These are phyloP conservation scores for Phaeolepiota aurea DNA, from an alignment of 768 basidiomycete species.

Conservation along the genomic window DNA sequence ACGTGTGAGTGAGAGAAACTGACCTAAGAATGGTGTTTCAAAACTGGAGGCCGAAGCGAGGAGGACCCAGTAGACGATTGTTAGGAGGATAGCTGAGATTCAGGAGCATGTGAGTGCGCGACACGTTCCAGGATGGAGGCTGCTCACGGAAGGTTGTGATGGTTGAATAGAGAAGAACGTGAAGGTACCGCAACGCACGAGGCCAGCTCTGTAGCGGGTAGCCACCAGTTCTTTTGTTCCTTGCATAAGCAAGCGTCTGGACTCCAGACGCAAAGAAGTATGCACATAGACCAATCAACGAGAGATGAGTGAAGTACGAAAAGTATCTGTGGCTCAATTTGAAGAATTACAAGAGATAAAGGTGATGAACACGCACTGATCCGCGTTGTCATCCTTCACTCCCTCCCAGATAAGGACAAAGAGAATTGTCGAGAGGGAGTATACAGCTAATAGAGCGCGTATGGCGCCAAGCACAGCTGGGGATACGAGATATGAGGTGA, in stretches of 20 bases:
- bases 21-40: slow-evolving; percentile 26
- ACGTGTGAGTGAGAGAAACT: slow-evolving; percentile 9
- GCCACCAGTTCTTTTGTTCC: slow-evolving; percentile 7
- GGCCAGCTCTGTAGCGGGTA: slow-evolving; percentile 60
- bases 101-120: neutral
- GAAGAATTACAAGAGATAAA: neutral
- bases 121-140: neutral
- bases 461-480: slow-evolving; percentile 34
- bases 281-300: slow-evolving; percentile 51
- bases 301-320: slow-evolving; percentile 58
- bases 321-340: slow-evolving; percentile 34
- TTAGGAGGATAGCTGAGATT: slow-evolving; percentile 51
- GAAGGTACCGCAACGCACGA: slow-evolving; percentile 42
- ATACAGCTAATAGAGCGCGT: slow-evolving; percentile 42
- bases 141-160: slow-evolving; percentile 51
- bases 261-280: slow-evolving; percentile 55
- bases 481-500: slow-evolving; percentile 42
- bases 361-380: slow-evolving; percentile 16
- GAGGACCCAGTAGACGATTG: slow-evolving; percentile 55
- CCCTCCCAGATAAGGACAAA: slow-evolving; percentile 25
- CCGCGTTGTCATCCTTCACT: slow-evolving; percentile 15
- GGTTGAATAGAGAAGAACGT: slow-evolving; percentile 42
- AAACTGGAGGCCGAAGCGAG: slow-evolving; percentile 39
- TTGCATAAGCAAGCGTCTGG: slow-evolving; percentile 37
- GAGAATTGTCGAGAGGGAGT: slow-evolving; percentile 33